Base-by-base conservation (phyloP, 73 alveolate species). In the Symbiodinium pilosum region DNA sequence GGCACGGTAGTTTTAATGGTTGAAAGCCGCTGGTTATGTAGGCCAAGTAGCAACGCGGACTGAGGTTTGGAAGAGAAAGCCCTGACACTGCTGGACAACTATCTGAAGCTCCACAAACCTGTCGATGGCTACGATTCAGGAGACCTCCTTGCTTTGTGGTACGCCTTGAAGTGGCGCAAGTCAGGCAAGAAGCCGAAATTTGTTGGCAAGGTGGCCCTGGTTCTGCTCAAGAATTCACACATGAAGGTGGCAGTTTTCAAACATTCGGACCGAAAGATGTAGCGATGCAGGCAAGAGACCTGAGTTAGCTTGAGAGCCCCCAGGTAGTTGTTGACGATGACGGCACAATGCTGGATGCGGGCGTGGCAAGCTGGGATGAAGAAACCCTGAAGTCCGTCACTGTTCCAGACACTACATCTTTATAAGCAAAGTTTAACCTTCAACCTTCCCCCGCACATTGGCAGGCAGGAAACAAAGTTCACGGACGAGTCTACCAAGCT, bases 91-190 rank as follows among this genome's bases (percentile, higher is more conserved):
- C 44, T 73, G 85, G 85, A 73, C 32, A 89, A 81, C 87, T 91
- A 91, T 18, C 20, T 91, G 59, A 42, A 43, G 87, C 89, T 32
- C 5, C 97, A 91, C 88, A 51, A 83, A 11, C 34, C 97, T 2
- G 41, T 77, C 3, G 97, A 91, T 54, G 52, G 32, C 41, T 91
- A 91, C 44, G 44, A 38, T n/a, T 87, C 87, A 1, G 97, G 97
- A n/a, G 97, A 91, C 77, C 40, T 91, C 41, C 88, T 91, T 12
- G 97, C 97, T 4, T 47, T 91, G 75, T 91, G 97, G 97, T 91
- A 91, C 32, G 97, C 97, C 81, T 34, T 91, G 89, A 51, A 91
- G 88, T 91, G 97, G 97, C 97, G 97, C 38, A 24, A n/a, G 16
- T 64, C 87, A 28, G 95, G 95, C 26, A 68, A 64, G 47, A 69